Evolutionary conservation across 2,329 filamentous ascomycete species (phyloP), one percentile per base, ranked within the genome.

Genomic region (Beauveria medogensis): DNA sequence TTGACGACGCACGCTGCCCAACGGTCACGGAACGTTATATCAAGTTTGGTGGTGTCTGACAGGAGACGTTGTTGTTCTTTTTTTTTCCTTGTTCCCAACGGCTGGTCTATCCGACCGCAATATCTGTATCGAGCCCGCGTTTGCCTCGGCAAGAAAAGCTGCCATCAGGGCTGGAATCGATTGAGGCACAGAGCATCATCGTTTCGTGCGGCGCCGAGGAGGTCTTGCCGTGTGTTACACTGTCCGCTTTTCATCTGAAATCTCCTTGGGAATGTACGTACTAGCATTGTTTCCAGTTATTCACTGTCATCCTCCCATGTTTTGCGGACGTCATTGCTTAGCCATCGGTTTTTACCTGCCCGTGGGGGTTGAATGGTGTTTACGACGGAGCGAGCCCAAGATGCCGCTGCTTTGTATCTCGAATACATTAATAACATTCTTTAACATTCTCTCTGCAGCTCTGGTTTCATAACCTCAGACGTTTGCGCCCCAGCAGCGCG

Each of bases 141-240:
- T 54, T 52, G 22, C 34, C 41, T 40, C 51, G 40, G 22, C 22
- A 55, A 30, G 47, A 60, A 40, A 59, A 53, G 48, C 58, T 56
- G 47, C 24, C 58, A 16, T 50, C 44, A 28, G 52, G 40, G 47
- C 62, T 55, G 64, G 53, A 62, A 65, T 69, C 68, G 73, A 72
- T 69, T 70, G 71, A 67, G 83, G 83, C 80, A 85, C 75, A 85
- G 82, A 86, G 83, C 83, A 84, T 83, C 82, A 75, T 85, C 82
- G 83, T 80, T 74, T 68, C 60, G 44, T 54, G 41, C 6, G 44
- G 37, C 70, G 74, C 75, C 76, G 67, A 64, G 65, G 63, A 41
- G 48, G 34, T 84, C 81, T 84, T 79, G 72, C 69, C 50, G 44
- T 10, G 28, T 47, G 56, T 40, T 69, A 74, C 75, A 76, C 67